Evolutionary conservation across 345 rosid species (phyloP), one percentile per base, ranked within the genome.

Genomic region (Bruguiera gymnorhiza): DNA sequence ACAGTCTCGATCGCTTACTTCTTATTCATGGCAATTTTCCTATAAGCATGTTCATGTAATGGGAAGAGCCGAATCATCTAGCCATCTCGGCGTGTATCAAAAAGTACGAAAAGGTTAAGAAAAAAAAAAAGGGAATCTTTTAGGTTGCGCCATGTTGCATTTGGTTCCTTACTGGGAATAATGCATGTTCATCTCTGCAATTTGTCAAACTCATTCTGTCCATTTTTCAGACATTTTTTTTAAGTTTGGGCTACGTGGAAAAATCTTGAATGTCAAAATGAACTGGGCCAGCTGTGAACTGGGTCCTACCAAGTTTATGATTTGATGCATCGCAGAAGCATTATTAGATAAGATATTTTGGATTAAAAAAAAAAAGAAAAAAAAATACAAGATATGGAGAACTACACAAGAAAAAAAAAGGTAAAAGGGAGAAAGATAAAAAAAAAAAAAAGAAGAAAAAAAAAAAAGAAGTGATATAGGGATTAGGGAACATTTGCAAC

Each of bases 81-180:
- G 43, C 48, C 11, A 8, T 55, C 5, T 55, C 3, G 30, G 16
- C 0, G 59, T 6, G 15, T 3, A 55, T 55, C 29, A 55, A 55
- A 55, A 55, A 54, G 13, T 1, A 8, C 5, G 2, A 54, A 54
- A 26, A 21, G 27, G 19, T 27, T 0, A n/a, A 7, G 8, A 21
- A 54, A 54, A 24, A 54, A 21, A 11, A 54, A 54, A 21, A 21
- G 1, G 36, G 78, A 74, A 74, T 74, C 69, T 63, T 32, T 46
- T 34, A 23, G 66, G n/a, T 18, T 36, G 26, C 66, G 51, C 61
- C 8, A 8, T 37, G 60, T 54, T 63, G 50, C 46, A 64, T 46
- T 63, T 57, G 48, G 65, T 23, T 56, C 54, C 68, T 19, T 43
- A 29, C 9, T n/a, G 60, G 48, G 59, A 51, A 20, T 21, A 34